Evolutionary conservation across 1,139 yeast genomes (phyloP).

Genomic region (Candida sanyaensis): DNA sequence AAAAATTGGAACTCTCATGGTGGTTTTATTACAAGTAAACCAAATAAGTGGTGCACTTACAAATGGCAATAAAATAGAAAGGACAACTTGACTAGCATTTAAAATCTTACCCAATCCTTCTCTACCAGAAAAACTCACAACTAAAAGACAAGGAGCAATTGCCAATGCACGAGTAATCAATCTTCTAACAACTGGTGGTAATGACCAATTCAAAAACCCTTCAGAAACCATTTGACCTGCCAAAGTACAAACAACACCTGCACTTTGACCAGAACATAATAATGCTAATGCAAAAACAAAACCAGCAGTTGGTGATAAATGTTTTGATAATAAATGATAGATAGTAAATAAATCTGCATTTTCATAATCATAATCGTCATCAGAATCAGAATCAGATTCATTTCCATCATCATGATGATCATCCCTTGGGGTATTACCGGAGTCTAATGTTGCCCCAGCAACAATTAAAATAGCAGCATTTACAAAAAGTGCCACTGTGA

Average conservation of each 20-base stretch:
- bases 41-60: conserved; percentile 88
- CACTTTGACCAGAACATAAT: conserved; percentile 94
- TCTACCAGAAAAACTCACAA: conserved; percentile 77
- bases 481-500: conserved; percentile 77
- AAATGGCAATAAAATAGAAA: conserved; percentile 81
- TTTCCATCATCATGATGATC: conserved; percentile 39
- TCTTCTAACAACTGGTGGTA: conserved; percentile 85
- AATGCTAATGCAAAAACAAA: conserved; percentile 88
- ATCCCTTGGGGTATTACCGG: conserved; percentile 11
- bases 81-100: conserved; percentile 85
- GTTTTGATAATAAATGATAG: conserved; percentile 68
- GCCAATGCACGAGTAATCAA: conserved; percentile 83
- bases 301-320: conserved; percentile 90
- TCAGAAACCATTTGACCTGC: conserved; percentile 98
- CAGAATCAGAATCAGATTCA: conserved; percentile 52
- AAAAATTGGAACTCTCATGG: conserved; percentile 72
- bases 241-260: conserved; percentile 96
- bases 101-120: conserved; percentile 80
- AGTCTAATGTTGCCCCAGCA: conserved; percentile 66
- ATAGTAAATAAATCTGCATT: conserved; percentile 86
- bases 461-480: conserved; percentile 78
- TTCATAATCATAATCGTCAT: conserved; percentile 43
- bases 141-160: conserved; percentile 83
- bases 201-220: conserved; percentile 84
- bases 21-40: conserved; percentile 72